A percentile compares a stretch with the other conserved stretches of the same genome.
These are phyloP conservation scores for Zea mays DNA, from an alignment of 176 grass and related monocot genomes.

Conservation along the genomic window Zm-B73-REFERENCE-NAM-5.0 NC_050098.1:112326001-112326500, in stretches of 20 bases:
- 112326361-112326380: not conserved
- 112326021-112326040: constrained; percentile 75
- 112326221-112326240: not conserved
- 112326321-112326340: not conserved
- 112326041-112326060: constrained; percentile 93
- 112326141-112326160: constrained; percentile 4
- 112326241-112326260: not conserved
- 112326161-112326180: not conserved
- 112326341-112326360: not conserved
- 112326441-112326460: not conserved
- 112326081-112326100: constrained; percentile 47
- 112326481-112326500: not conserved
- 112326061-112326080: constrained; percentile 61
- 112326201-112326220: constrained; percentile 10
- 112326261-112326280: not conserved
- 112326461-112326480: not conserved
- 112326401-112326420: constrained; percentile 21
- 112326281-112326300: not conserved
- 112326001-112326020: constrained; percentile 91
- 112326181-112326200: not conserved
- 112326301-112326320: constrained; percentile 15
- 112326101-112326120: constrained; percentile 31
- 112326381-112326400: not conserved
- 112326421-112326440: not conserved
- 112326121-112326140: constrained; percentile 30